Evolutionary conservation across 331 rosid genomes (phyloP).

Genomic region (Rosa hybrid): DNA sequence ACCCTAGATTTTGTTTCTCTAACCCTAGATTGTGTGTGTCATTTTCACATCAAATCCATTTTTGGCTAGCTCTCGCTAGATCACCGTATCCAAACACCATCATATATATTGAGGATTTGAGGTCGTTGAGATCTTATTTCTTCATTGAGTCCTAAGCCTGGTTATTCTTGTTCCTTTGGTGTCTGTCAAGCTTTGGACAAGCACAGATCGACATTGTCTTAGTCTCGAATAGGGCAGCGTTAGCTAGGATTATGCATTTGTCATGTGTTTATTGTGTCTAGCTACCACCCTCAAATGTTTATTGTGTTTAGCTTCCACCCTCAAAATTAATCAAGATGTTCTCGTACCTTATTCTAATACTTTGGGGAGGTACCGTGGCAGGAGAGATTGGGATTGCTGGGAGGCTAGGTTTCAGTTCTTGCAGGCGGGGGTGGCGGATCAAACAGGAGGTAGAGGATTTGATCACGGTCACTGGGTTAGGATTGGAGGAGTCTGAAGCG

Average conservation of each 20-base stretch:
- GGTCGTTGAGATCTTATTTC: conserved; percentile 25
- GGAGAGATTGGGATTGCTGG: too few relatives aligned
- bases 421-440: too few relatives aligned
- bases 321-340: too few relatives aligned
- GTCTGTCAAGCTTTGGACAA: conserved; percentile 22
- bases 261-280: background rate
- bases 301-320: background rate
- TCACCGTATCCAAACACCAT: conserved; percentile 41
- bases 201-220: background rate
- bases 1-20: conserved; percentile 16
- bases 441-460: too few relatives aligned
- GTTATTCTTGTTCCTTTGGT: conserved; percentile 23
- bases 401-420: too few relatives aligned
- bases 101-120: conserved; percentile 14
- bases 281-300: background rate
- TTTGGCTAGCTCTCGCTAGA: conserved; percentile 16
- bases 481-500: too few relatives aligned
- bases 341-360: too few relatives aligned
- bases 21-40: conserved; percentile 21
- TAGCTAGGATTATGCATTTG: conserved; percentile 2
- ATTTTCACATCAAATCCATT: background rate
- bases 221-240: background rate
- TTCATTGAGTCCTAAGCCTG: background rate
- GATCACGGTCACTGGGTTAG: too few relatives aligned
- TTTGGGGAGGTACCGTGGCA: too few relatives aligned